Conservation (phyloP, 352 stramenopile genomes). For the Phytophthora niederhauseri region DNA sequence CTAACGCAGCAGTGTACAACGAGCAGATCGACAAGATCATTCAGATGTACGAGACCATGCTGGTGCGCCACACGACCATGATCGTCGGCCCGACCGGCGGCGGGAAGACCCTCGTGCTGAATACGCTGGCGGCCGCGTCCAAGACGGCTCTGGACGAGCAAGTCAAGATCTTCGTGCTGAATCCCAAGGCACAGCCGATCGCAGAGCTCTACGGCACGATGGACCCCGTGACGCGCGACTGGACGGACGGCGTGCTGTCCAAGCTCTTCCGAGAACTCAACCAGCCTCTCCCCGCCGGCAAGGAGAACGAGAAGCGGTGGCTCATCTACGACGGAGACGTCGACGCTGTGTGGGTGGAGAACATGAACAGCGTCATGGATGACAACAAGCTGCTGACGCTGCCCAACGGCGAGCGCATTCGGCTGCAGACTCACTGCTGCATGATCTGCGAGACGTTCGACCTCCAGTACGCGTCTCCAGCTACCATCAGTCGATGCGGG, state of each 20-base stretch:
- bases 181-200: conserved; percentile 94
- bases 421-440: conserved; percentile 90
- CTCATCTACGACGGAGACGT: conserved; percentile 97
- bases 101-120: conserved; percentile 93
- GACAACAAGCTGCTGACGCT: conserved; percentile 97
- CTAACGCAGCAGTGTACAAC: conserved; percentile 72
- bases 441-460: conserved; percentile 98
- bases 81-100: conserved; percentile 95
- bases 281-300: conserved; percentile 87
- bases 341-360: conserved; percentile 97
- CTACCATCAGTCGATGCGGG: conserved; percentile 95
- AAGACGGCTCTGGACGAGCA: conserved; percentile 88
- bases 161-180: conserved; percentile 95
- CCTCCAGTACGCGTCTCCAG: conserved; percentile 95
- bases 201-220: conserved; percentile 96
- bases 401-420: conserved; percentile 96
- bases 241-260: conserved; percentile 95
- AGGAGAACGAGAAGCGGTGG: conserved; percentile 95
- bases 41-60: conserved; percentile 97
- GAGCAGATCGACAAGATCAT: conserved; percentile 97
- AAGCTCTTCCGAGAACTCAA: conserved; percentile 96
- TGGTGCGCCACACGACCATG: conserved; percentile 96
- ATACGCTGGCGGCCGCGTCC: conserved; percentile 87
- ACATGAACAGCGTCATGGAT: conserved; percentile 99
- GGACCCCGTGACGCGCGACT: conserved; percentile 96